These are phyloP conservation scores for Lentinus brumalis DNA, from an alignment of 768 basidiomycete species.

Conservation along the genomic window DNA sequence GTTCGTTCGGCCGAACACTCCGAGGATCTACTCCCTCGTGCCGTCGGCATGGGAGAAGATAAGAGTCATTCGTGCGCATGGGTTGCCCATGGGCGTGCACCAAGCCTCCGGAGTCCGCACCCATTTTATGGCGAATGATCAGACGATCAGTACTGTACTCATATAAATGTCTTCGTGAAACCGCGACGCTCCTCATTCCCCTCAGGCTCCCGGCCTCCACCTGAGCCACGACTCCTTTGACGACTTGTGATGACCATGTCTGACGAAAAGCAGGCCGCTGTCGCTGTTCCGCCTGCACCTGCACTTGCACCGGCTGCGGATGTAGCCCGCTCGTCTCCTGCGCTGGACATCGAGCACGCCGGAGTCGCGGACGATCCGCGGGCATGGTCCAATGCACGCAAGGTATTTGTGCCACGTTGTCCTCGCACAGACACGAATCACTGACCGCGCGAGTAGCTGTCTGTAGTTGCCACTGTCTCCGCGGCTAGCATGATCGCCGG, in stretches of 20 bases:
- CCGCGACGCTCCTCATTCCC: background rate
- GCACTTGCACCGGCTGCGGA: background rate
- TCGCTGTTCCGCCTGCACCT: background rate
- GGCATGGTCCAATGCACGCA: slow-evolving; percentile 28
- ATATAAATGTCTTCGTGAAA: background rate
- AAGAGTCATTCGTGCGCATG: background rate
- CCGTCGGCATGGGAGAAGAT: background rate
- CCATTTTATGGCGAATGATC: background rate
- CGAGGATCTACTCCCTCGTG: background rate
- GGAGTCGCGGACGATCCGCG: slow-evolving; percentile 30
- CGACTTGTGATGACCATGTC: slow-evolving; percentile 1
- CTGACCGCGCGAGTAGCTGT: slow-evolving; percentile 19
- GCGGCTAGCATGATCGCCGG: slow-evolving; percentile 60
- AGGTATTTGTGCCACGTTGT: slow-evolving; percentile 20
- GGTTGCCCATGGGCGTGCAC: background rate
- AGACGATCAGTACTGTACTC: background rate
- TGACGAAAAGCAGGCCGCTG: background rate
- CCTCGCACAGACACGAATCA: too few relatives aligned
- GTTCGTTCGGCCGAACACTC: too few relatives aligned
- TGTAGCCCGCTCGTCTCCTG: background rate
- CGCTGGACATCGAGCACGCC: slow-evolving; percentile 30
- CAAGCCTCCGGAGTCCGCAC: too few relatives aligned
- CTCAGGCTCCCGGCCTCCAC: background rate
- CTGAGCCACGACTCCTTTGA: background rate
- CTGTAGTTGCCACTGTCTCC: slow-evolving; percentile 49